Evolutionary conservation across 2,329 filamentous ascomycete genomes (phyloP).

Genomic region (Pseudocercospora fuligena): DNA sequence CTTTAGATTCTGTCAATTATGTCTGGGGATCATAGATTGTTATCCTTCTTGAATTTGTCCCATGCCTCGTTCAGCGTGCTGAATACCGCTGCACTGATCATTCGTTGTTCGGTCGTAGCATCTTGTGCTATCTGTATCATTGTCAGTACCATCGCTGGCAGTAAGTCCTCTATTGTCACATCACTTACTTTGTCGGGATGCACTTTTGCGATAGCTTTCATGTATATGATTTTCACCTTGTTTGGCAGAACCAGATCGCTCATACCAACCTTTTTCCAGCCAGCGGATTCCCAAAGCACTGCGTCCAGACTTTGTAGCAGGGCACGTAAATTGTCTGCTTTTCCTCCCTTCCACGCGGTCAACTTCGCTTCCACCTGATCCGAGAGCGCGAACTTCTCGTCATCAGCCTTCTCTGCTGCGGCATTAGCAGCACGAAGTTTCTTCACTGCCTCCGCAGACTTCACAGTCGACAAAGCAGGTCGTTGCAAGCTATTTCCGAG

Average conservation of each 20-base stretch:
- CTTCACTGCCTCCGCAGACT: slow-evolving; percentile 73
- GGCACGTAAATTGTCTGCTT: slow-evolving; percentile 88
- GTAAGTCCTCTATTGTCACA: background rate
- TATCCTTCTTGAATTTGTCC: slow-evolving; percentile 71
- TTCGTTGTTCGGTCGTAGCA: slow-evolving; percentile 69
- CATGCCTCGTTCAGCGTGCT: slow-evolving; percentile 69
- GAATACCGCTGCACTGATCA: slow-evolving; percentile 70
- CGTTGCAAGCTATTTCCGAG: slow-evolving; percentile 35
- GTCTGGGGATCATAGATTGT: slow-evolving; percentile 52
- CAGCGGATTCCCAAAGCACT: slow-evolving; percentile 88
- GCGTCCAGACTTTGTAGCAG: slow-evolving; percentile 83
- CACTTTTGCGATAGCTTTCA: slow-evolving; percentile 98
- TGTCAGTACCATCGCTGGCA: slow-evolving; percentile 18
- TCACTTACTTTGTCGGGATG: slow-evolving; percentile 95
- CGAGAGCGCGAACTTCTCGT: slow-evolving; percentile 87
- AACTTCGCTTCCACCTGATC: slow-evolving; percentile 85
- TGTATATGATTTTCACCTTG: slow-evolving; percentile 96
- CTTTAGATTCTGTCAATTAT: background rate
- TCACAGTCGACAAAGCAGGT: slow-evolving; percentile 37
- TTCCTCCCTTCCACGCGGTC: slow-evolving; percentile 82
- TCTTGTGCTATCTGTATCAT: slow-evolving; percentile 60
- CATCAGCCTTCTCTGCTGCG: slow-evolving; percentile 82
- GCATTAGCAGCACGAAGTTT: slow-evolving; percentile 82
- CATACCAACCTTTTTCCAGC: slow-evolving; percentile 97
- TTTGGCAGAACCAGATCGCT: slow-evolving; percentile 89